Evolutionary conservation across 305 asterid species (phyloP).

Genomic region (Fraxinus sp.): DNA sequence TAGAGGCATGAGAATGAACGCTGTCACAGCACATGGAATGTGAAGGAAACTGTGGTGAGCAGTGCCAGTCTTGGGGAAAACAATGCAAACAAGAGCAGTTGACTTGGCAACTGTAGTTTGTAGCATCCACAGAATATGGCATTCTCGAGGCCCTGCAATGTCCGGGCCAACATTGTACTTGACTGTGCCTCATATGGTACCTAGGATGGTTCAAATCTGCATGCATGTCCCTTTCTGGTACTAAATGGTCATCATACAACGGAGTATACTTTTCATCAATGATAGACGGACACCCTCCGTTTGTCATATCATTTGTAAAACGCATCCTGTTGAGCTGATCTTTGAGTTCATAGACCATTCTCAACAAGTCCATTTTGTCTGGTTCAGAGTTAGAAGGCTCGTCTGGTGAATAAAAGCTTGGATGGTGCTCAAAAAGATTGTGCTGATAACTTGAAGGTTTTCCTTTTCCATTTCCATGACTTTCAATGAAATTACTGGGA

Average conservation of each 20-base stretch:
- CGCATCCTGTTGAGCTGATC: constrained; percentile 60
- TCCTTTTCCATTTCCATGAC: constrained; percentile 27
- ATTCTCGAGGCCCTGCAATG: constrained; percentile 35
- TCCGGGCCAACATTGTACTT: constrained; percentile 29
- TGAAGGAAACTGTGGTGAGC: constrained; percentile 51
- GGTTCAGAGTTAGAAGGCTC: constrained; percentile 44
- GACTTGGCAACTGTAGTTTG: constrained; percentile 40
- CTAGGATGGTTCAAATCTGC: constrained; percentile 32
- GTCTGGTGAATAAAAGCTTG: constrained; percentile 36
- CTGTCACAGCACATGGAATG: constrained; percentile 24
- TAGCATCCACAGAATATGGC: constrained; percentile 58
- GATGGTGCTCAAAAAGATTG: constrained; percentile 36
- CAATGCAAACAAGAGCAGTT: constrained; percentile 55
- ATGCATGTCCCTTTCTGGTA: constrained; percentile 35
- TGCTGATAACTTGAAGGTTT: constrained; percentile 29
- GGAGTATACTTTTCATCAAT: constrained; percentile 30
- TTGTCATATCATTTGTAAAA: constrained; percentile 30
- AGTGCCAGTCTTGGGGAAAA: constrained; percentile 49
- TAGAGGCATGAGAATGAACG: constrained; percentile 30
- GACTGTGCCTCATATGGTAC: constrained; percentile 27
- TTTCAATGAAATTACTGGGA: constrained; percentile 30
- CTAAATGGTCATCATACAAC: constrained; percentile 29
- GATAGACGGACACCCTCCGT: constrained; percentile 25
- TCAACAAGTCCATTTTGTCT: constrained; percentile 59
- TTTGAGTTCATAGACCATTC: constrained; percentile 68